These are phyloP conservation scores for Peronosclerospora sorghi DNA, from an alignment of 352 stramenopile genomes.

Conservation along the genomic window DNA sequence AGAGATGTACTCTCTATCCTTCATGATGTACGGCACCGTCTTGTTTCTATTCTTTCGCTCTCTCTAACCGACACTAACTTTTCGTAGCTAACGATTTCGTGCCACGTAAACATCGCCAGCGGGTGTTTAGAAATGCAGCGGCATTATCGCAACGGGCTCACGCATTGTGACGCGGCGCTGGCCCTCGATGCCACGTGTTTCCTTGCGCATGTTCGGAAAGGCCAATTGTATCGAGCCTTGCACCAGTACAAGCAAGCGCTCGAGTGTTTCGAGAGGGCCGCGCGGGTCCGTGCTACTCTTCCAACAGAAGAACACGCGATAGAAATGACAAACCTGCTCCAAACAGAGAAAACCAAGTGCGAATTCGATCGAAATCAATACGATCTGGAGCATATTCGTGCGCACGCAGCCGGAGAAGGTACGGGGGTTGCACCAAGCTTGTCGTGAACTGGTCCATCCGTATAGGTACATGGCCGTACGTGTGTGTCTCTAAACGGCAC, in stretches of 20 bases:
- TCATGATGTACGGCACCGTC: constrained; percentile 15
- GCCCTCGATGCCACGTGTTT: constrained; percentile 19
- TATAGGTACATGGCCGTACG: constrained; percentile 24
- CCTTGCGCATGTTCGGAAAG: constrained; percentile 38
- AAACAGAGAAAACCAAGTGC: constrained; percentile 44
- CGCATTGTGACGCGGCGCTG: constrained; percentile 37
- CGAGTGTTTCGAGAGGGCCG: constrained; percentile 14
- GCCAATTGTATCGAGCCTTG: constrained; percentile 31
- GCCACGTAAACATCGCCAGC: constrained; percentile 52
- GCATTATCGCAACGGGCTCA: constrained; percentile 21
- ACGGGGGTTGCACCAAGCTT: constrained; percentile 34
- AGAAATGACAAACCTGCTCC: constrained; percentile 19
- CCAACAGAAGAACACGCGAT: constrained; percentile 4
- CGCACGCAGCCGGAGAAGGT: constrained; percentile 26
- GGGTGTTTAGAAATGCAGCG: constrained; percentile 57
- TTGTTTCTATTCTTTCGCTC: too few relatives aligned
- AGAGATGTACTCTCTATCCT: constrained; percentile 8
- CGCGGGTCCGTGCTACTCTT: constrained; percentile 3
- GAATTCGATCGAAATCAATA: constrained; percentile 56
- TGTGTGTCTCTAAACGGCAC: too few relatives aligned
- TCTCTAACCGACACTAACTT: too few relatives aligned
- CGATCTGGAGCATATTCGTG: constrained; percentile 37
- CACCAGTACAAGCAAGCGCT: constrained; percentile 47
- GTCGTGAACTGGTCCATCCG: constrained; percentile 19
- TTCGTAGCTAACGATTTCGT: constrained; percentile 32